A percentile compares a stretch with the other conserved stretches of the same genome.
Conservation (phyloP, 306 rosid species). For the Malus sylvestris region DNA sequence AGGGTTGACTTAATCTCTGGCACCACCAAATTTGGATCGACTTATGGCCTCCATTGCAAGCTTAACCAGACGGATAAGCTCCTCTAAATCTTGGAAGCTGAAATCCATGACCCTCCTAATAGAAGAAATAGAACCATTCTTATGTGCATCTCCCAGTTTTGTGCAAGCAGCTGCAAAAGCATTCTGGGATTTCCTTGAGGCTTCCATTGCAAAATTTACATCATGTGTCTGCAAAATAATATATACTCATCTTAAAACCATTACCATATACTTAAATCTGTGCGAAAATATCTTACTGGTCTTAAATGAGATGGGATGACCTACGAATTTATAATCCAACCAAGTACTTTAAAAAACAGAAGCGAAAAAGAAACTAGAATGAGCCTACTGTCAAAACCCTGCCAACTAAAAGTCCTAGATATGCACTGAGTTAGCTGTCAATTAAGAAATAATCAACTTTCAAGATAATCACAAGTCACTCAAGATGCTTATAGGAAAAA, state of each 20-base stretch:
- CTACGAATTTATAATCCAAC: conserved; percentile 15
- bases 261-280: conserved; percentile 5
- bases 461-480: neutral
- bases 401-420: neutral
- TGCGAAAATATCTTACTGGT: neutral
- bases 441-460: neutral
- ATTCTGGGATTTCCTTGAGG: conserved; percentile 53
- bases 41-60: conserved; percentile 50
- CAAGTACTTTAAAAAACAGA: neutral
- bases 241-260: conserved; percentile 3
- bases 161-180: conserved; percentile 39
- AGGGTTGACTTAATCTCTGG: conserved; percentile 52
- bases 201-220: conserved; percentile 62
- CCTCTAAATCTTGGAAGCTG: conserved; percentile 81
- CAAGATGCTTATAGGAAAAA: conserved; percentile 1
- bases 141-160: conserved; percentile 41
- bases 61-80: conserved; percentile 50
- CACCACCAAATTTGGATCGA: conserved; percentile 50
- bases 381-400: neutral
- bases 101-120: conserved; percentile 60
- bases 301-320: neutral
- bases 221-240: conserved; percentile 53
- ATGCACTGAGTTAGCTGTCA: conserved; percentile 1
- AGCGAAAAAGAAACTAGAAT: neutral
- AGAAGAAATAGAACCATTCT: conserved; percentile 39